Conservation (phyloP, 495 filamentous ascomycete species). For the Viridothelium virens region DNA sequence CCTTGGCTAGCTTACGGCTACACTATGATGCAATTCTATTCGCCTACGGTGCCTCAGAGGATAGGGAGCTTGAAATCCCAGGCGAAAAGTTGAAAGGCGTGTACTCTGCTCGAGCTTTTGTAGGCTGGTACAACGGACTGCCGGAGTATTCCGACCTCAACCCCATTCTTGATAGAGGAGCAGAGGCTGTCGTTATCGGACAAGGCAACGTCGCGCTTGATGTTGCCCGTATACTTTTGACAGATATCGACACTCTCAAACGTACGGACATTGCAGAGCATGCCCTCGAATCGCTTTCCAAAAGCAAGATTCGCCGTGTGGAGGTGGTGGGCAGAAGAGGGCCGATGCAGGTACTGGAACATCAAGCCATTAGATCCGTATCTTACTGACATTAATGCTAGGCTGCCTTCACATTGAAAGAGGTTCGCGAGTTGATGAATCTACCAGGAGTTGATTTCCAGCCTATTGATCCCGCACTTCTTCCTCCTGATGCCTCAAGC, state of each 20-base stretch:
- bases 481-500: slow-evolving; percentile 47
- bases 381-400: slow-evolving; percentile 28
- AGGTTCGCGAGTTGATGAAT: slow-evolving; percentile 76
- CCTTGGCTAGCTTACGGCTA: slow-evolving; percentile 57
- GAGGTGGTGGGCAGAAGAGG: slow-evolving; percentile 80
- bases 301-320: slow-evolving; percentile 70
- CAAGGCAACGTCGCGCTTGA: slow-evolving; percentile 96
- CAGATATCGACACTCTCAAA: slow-evolving; percentile 58
- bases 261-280: slow-evolving; percentile 83
- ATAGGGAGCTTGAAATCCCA: slow-evolving; percentile 67
- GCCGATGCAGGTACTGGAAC: slow-evolving; percentile 58
- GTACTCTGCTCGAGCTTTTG: slow-evolving; percentile 85
- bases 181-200: slow-evolving; percentile 82
- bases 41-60: slow-evolving; percentile 82
- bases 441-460: slow-evolving; percentile 67
- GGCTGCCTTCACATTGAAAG: slow-evolving; percentile 92
- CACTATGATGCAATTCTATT: slow-evolving; percentile 93
- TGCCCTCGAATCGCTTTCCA: slow-evolving; percentile 64
- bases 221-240: slow-evolving; percentile 79
- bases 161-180: slow-evolving; percentile 68
- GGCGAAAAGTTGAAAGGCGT: slow-evolving; percentile 74
- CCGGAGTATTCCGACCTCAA: slow-evolving; percentile 72
- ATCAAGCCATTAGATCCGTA: slow-evolving; percentile 25
- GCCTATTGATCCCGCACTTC: slow-evolving; percentile 50
- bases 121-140: slow-evolving; percentile 97